Evolutionary conservation across 2,329 filamentous ascomycete genomes (phyloP).

Genomic region (Calonectria hongkongensis): DNA sequence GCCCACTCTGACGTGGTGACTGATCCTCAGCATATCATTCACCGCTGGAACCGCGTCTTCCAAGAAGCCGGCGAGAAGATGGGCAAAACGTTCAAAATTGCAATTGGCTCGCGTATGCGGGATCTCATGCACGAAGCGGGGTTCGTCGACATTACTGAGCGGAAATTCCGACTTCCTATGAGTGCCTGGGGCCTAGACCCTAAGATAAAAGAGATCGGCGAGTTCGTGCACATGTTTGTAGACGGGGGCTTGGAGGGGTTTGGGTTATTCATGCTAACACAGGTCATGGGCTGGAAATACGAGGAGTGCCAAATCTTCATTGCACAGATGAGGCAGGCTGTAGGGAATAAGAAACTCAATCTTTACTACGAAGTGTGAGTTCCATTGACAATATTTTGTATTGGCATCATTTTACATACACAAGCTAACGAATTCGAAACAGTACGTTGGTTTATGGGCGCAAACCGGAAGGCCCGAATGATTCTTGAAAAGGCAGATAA

Average conservation of each 20-base stretch:
- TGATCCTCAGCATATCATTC: slow-evolving; percentile 39
- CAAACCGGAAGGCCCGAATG: slow-evolving; percentile 22
- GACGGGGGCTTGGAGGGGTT: slow-evolving; percentile 41
- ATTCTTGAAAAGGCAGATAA: not conserved
- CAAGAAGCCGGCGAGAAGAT: slow-evolving; percentile 44
- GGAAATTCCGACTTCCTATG: slow-evolving; percentile 43
- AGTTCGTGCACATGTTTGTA: slow-evolving; percentile 42
- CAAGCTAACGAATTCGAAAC: slow-evolving; percentile 16
- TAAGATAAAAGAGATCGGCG: slow-evolving; percentile 41
- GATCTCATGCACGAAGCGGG: slow-evolving; percentile 33
- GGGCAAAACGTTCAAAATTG: slow-evolving; percentile 44
- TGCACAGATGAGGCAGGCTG: slow-evolving; percentile 42
- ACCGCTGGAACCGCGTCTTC: slow-evolving; percentile 43
- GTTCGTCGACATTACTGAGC: slow-evolving; percentile 39
- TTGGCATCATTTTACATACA: not conserved
- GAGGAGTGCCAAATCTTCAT: slow-evolving; percentile 43
- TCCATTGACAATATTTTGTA: not conserved
- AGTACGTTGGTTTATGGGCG: slow-evolving; percentile 42
- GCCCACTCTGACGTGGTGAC: slow-evolving; percentile 41
- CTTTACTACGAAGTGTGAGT: slow-evolving; percentile 45
- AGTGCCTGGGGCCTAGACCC: slow-evolving; percentile 40
- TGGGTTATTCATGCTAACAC: slow-evolving; percentile 37
- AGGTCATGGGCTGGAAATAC: slow-evolving; percentile 41
- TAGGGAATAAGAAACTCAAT: slow-evolving; percentile 41
- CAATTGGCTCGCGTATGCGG: slow-evolving; percentile 43